A percentile compares a stretch with the other conserved stretches of the same genome.
These are phyloP conservation scores for Mycogone perniciosa DNA, from an alignment of 2,329 filamentous ascomycete species.

Conservation along the genomic window DNA sequence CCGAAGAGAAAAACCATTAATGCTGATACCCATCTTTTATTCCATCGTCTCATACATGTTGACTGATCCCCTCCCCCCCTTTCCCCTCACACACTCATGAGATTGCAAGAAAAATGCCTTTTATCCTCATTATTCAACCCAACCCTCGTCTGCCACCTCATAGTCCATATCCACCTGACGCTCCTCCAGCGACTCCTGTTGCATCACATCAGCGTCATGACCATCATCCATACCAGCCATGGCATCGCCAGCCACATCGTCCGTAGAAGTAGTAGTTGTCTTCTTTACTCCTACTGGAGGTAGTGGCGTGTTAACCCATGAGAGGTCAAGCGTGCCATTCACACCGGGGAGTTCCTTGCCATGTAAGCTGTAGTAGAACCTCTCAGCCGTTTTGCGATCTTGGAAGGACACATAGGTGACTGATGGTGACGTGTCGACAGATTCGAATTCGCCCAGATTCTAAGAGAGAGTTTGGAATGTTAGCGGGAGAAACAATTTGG, in stretches of 20 bases:
- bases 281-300: conserved; percentile 17
- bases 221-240: conserved; percentile 20
- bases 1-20: too few species aligned
- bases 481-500: neutral
- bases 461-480: conserved; percentile 20
- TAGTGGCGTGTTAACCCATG: conserved; percentile 47
- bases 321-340: conserved; percentile 55
- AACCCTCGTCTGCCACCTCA: conserved; percentile 47
- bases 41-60: too few species aligned
- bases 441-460: conserved; percentile 58
- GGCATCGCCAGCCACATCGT: conserved; percentile 18
- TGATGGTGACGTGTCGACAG: conserved; percentile 43
- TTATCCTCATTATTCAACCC: conserved; percentile 24
- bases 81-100: neutral
- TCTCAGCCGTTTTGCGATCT: conserved; percentile 65
- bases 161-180: conserved; percentile 44
- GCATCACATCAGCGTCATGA: conserved; percentile 16
- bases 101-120: neutral
- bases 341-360: conserved; percentile 55
- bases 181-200: conserved; percentile 20
- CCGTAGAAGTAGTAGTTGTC: conserved; percentile 5
- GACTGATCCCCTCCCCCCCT: too few species aligned
- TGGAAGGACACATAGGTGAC: conserved; percentile 56
- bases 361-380: conserved; percentile 54
- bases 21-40: too few species aligned